Evolutionary conservation across 441 rosid species (phyloP).

Genomic region (Euphorbia celastroides): DNA sequence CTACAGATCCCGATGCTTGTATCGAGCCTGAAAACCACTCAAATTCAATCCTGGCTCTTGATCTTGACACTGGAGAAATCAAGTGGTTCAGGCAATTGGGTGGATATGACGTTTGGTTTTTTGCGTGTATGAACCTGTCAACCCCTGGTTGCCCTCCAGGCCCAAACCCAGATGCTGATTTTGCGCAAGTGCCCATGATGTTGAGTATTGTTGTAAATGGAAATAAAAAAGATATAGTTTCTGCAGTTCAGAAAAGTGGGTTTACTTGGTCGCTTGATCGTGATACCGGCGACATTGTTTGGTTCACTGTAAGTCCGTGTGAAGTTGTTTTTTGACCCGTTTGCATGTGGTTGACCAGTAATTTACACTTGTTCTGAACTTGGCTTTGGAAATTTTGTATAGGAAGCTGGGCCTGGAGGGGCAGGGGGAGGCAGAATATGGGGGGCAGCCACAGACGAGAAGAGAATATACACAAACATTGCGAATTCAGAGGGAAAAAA

Average conservation of each 20-base stretch:
- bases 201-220: constrained; percentile 1
- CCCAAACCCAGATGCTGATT: constrained; percentile 42
- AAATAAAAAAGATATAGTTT: constrained; percentile 18
- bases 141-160: constrained; percentile 40
- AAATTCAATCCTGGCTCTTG: constrained; percentile 29
- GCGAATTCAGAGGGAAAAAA: constrained; percentile 21
- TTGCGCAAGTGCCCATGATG: constrained; percentile 35
- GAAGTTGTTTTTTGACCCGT: too few relatives aligned
- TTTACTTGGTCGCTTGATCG: constrained; percentile 32
- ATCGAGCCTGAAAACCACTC: constrained; percentile 29
- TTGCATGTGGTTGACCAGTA: too few relatives aligned
- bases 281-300: constrained; percentile 25
- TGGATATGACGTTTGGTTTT: constrained; percentile 35
- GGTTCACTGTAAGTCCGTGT: constrained; percentile 27
- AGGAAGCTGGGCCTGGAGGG: constrained; percentile 33
- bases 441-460: constrained; percentile 39
- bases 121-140: constrained; percentile 28
- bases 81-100: constrained; percentile 37
- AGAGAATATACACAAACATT: constrained; percentile 35
- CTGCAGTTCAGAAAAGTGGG: constrained; percentile 40
- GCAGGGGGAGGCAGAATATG: constrained; percentile 26
- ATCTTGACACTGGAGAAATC: constrained; percentile 28
- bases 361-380: too few relatives aligned
- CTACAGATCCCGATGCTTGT: constrained; percentile 31
- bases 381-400: neutral